Evolutionary conservation across 352 stramenopile genomes (phyloP), one percentile per base, ranked within the genome.

Genomic region (Sclerospora graminicola): DNA sequence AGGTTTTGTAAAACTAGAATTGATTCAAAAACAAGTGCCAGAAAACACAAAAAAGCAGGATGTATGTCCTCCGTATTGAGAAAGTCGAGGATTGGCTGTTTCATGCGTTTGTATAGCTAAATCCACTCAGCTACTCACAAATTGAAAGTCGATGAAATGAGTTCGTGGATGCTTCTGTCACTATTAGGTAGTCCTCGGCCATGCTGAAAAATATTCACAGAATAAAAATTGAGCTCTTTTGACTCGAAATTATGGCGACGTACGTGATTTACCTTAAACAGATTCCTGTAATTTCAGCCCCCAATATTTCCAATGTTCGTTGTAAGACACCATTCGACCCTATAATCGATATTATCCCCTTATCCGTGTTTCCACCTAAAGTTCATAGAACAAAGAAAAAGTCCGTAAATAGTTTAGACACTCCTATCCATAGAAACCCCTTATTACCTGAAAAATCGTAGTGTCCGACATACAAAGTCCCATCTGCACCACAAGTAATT

Each of bases 361-460:
- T 46, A 8, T 39, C 56, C 24, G 47, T 42, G 15, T 45, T 57
- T 16, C 54, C 53, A 15, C 58, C 69, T 78, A 19, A 15, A 38
- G 21, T 6, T 7, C 21, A 26, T 26, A 7, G 21, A 26, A 26
- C 21, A 26, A 26, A 26, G 21, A 26, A 26, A 26, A 7, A 26
- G 6, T n/a, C n/a, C 3, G 21, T 26, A 26, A 26, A 6, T 6
- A 26, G 21, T 26, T 26, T 26, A 26, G 21, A 26, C 4, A 26
- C 21, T 26, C 6, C 4, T 26, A 26, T 3, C 6, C 21, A 26
- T 26, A 3, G 21, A 26, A 26, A 26, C 21, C 3, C 21, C n/a
- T n/a, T n/a, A n/a, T 26, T 41, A 83, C 73, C 74, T 45, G 76
- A 63, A 66, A 92, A 88, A 50, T 94, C 80, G 48, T 79, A 93